Evolutionary conservation across 441 rosid genomes (phyloP).

Genomic region (Eruca vesicaria): DNA sequence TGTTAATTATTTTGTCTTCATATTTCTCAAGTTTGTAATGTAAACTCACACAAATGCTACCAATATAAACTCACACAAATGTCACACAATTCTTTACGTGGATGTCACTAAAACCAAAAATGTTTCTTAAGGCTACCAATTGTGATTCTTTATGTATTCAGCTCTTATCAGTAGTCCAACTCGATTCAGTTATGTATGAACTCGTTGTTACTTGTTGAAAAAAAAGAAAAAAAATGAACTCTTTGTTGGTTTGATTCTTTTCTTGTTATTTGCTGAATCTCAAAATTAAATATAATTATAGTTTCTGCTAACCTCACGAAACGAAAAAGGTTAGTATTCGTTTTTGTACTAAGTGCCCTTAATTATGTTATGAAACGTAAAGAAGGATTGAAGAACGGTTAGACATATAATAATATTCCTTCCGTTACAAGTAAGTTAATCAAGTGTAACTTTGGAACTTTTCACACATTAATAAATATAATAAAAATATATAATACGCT

Average conservation of each 20-base stretch:
- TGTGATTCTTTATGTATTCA: neutral
- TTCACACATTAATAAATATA: neutral
- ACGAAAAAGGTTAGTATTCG: neutral
- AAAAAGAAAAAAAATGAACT: too few species aligned
- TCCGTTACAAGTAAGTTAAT: neutral
- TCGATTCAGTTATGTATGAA: neutral
- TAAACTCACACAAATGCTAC: too few species aligned
- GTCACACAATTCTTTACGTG: too few species aligned
- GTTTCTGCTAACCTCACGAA: neutral
- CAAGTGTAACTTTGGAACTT: neutral
- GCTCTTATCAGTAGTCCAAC: neutral
- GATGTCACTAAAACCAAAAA: neutral
- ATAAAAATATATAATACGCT: neutral
- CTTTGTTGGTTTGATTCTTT: slow-evolving; percentile 11
- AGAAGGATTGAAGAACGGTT: neutral
- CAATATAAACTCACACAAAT: too few species aligned
- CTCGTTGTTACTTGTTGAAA: too few species aligned
- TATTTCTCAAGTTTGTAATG: too few species aligned
- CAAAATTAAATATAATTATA: neutral
- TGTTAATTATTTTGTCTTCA: too few species aligned
- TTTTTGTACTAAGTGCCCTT: slow-evolving; percentile 3
- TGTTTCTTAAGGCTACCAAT: neutral
- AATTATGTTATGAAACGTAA: neutral
- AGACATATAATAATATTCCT: neutral
- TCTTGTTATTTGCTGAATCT: slow-evolving; percentile 6